phyloP scores from a whole-genome alignment of 2,329 filamentous ascomycete genomes.

The Colletotrichum plurivorum region DNA sequence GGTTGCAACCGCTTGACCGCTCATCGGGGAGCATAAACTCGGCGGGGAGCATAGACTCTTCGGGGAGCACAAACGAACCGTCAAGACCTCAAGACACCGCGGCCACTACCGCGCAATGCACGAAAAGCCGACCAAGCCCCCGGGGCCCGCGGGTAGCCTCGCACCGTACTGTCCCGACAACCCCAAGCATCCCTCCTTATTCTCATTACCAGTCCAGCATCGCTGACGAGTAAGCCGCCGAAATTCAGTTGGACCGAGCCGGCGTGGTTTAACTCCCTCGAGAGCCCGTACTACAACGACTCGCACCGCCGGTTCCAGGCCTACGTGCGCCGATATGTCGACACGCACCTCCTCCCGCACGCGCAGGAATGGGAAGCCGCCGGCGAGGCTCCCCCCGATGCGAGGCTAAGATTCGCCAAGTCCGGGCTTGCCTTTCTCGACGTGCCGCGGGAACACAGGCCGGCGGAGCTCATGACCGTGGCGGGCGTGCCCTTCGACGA shows the following conservation, averaged over 20 bases:
- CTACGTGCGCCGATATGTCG: slow-evolving; percentile 70
- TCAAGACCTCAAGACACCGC: neutral
- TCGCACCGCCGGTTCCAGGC: slow-evolving; percentile 72
- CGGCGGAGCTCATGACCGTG: slow-evolving; percentile 48
- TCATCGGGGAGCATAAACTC: neutral
- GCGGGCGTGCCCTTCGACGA: slow-evolving; percentile 59
- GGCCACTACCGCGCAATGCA: neutral
- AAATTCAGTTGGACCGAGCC: slow-evolving; percentile 44
- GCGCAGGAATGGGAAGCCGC: slow-evolving; percentile 76
- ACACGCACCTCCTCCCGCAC: slow-evolving; percentile 69
- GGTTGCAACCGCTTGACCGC: neutral
- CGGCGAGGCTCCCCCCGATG: slow-evolving; percentile 63
- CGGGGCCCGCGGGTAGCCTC: slow-evolving; percentile 5
- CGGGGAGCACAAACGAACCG: too few species aligned
- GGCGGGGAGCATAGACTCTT: neutral
- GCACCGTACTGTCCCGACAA: slow-evolving; percentile 19
- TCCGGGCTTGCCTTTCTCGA: slow-evolving; percentile 56
- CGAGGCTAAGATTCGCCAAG: slow-evolving; percentile 52
- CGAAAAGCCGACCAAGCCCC: neutral
- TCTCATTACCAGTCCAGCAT: neutral
- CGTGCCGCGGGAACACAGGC: slow-evolving; percentile 52
- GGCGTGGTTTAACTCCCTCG: slow-evolving; percentile 46
- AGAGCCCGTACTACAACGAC: slow-evolving; percentile 72
- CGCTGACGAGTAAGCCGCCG: neutral
- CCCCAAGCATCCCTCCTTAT: neutral